Conservation (phyloP, 2,329 filamentous ascomycete genomes). For the Fusarium sp. region DNA sequence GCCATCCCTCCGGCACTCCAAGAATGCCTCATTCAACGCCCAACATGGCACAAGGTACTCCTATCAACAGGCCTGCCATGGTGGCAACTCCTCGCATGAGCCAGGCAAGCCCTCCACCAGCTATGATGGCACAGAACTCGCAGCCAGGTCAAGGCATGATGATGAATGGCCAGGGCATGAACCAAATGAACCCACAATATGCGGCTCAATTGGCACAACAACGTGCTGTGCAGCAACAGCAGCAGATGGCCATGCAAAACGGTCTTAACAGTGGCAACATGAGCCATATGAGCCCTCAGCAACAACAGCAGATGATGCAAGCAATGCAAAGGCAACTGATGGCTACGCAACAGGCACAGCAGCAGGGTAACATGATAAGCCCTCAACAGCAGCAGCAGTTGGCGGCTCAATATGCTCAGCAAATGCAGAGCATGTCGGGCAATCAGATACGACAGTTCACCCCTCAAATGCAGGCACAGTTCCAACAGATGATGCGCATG, state of each 20-base stretch:
- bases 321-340: constrained; percentile 53
- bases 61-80: constrained; percentile 63
- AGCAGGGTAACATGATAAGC: constrained; percentile 55
- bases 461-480: constrained; percentile 49
- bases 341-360: constrained; percentile 51
- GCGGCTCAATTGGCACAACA: constrained; percentile 62
- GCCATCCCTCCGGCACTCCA: constrained; percentile 71
- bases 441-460: constrained; percentile 49
- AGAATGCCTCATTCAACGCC: constrained; percentile 71
- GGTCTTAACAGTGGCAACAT: constrained; percentile 51
- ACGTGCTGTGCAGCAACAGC: constrained; percentile 56
- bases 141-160: constrained; percentile 63
- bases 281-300: constrained; percentile 52
- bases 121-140: constrained; percentile 67
- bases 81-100: constrained; percentile 69
- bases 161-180: constrained; percentile 61
- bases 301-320: constrained; percentile 54
- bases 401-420: constrained; percentile 57
- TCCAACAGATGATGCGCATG: constrained; percentile 52
- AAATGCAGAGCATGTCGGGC: constrained; percentile 55
- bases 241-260: constrained; percentile 55
- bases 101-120: constrained; percentile 70
- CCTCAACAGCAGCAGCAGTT: constrained; percentile 55
- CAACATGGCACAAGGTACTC: constrained; percentile 69
- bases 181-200: constrained; percentile 51